Conservation (phyloP, 2,329 filamentous ascomycete species). For the Emergomyces pasteurianus region DNA sequence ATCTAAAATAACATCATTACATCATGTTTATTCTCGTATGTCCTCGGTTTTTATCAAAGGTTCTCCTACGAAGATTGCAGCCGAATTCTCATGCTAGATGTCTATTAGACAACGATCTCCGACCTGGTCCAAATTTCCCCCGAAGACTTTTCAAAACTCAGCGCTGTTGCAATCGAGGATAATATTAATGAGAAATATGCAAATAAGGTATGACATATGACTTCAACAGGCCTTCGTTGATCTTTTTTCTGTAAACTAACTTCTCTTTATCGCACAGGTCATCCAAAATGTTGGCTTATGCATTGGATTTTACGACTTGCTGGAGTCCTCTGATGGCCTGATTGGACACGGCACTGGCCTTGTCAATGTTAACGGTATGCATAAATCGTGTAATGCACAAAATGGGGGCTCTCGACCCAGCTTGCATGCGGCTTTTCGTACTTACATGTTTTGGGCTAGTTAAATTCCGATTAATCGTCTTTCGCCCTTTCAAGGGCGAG, state of each 20-base stretch:
- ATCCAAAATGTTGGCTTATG: slow-evolving; percentile 92
- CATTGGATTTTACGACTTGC: slow-evolving; percentile 82
- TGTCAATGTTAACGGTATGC: slow-evolving; percentile 81
- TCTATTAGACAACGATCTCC: slow-evolving; percentile 74
- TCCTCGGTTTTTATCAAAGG: slow-evolving; percentile 4
- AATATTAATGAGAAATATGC: slow-evolving; percentile 96
- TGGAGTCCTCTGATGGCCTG: slow-evolving; percentile 80
- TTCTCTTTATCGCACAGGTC: slow-evolving; percentile 38
- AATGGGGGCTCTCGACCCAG: neutral
- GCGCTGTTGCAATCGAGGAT: slow-evolving; percentile 78
- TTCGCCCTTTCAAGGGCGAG: slow-evolving; percentile 91
- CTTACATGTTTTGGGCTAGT: slow-evolving; percentile 41
- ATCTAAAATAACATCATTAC: slow-evolving; percentile 3
- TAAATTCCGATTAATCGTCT: slow-evolving; percentile 86
- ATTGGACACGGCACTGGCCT: slow-evolving; percentile 87
- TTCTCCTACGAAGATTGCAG: neutral
- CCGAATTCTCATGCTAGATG: neutral
- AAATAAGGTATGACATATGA: slow-evolving; percentile 55
- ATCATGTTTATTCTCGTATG: slow-evolving; percentile 42
- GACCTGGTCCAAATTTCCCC: slow-evolving; percentile 91
- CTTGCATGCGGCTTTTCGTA: neutral
- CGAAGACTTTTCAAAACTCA: slow-evolving; percentile 71
- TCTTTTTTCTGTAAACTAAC: neutral
- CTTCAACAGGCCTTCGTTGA: neutral
- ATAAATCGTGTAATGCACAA: neutral